A percentile compares a stretch with the other conserved stretches of the same genome.
These are phyloP conservation scores for Penicillium coprophilum DNA, from an alignment of 495 filamentous ascomycete species.

Conservation along the genomic window DNA sequence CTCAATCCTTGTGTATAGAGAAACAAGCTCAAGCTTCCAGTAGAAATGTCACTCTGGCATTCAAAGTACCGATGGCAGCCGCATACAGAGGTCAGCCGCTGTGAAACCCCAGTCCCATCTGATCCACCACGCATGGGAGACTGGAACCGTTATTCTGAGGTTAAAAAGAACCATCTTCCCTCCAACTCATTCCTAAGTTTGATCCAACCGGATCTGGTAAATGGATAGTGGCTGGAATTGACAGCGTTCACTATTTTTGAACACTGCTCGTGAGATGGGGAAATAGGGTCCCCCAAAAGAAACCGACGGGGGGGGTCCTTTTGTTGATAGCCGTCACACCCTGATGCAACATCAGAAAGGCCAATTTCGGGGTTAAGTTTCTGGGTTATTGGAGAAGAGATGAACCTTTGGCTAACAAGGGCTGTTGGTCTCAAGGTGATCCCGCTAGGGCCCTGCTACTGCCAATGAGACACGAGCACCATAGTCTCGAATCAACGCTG, in stretches of 20 bases:
- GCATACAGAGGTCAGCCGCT: conserved; percentile 47
- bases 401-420: conserved; percentile 15
- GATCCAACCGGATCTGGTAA: conserved; percentile 10
- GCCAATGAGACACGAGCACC: conserved; percentile 18
- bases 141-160: conserved; percentile 12
- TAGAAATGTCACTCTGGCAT: conserved; percentile 36
- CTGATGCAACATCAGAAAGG: conserved; percentile 39
- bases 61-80: conserved; percentile 39
- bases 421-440: conserved; percentile 12
- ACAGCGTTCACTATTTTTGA: conserved; percentile 16
- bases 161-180: conserved; percentile 15
- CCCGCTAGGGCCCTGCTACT: conserved; percentile 9
- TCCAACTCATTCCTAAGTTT: conserved; percentile 6
- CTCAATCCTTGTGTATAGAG: conserved; percentile 15
- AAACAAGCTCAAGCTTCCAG: conserved; percentile 24
- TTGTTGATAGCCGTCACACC: conserved; percentile 29
- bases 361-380: conserved; percentile 20
- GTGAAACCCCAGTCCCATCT: conserved; percentile 48
- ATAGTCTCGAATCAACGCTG: conserved; percentile 1
- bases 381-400: conserved; percentile 10
- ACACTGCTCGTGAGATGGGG: conserved; percentile 21
- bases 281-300: conserved; percentile 5
- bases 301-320: conserved; percentile 16
- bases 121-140: conserved; percentile 40
- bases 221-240: not conserved